Evolutionary conservation across 176 grass and related monocot species (phyloP).

Genomic region (Rhipidocladum racemiflorum): DNA sequence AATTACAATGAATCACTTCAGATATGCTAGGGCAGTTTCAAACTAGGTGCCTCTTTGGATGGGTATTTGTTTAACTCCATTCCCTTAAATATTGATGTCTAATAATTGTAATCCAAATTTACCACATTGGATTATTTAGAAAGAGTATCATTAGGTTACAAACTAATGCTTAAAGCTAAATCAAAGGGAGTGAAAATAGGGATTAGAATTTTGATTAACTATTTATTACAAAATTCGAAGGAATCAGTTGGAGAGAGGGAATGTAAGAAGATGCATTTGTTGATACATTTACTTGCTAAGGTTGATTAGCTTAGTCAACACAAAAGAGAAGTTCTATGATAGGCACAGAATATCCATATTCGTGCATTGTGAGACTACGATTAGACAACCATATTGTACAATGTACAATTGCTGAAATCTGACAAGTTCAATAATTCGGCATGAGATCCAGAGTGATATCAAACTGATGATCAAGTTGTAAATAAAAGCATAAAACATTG

Average conservation of each 20-base stretch:
- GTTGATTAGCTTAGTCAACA: slow-evolving; percentile 2
- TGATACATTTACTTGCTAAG: not conserved
- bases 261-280: not conserved
- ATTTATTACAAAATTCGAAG: not conserved
- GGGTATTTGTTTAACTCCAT: not conserved
- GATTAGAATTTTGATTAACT: not conserved
- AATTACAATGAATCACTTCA: not conserved
- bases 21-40: not conserved
- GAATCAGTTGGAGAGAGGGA: not conserved
- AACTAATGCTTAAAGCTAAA: not conserved
- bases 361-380: not conserved
- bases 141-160: not conserved
- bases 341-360: not conserved
- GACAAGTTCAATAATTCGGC: not conserved
- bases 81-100: not conserved
- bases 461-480: not conserved
- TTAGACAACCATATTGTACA: slow-evolving; percentile 3
- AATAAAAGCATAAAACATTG: not conserved
- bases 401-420: not conserved
- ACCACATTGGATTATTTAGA: not conserved
- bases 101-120: not conserved
- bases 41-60: not conserved
- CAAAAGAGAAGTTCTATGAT: not conserved
- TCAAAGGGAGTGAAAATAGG: not conserved
- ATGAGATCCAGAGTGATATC: not conserved